These are phyloP conservation scores for Neospora caninum DNA, from an alignment of 169 alveolate species.

Conservation along the genomic window DNA sequence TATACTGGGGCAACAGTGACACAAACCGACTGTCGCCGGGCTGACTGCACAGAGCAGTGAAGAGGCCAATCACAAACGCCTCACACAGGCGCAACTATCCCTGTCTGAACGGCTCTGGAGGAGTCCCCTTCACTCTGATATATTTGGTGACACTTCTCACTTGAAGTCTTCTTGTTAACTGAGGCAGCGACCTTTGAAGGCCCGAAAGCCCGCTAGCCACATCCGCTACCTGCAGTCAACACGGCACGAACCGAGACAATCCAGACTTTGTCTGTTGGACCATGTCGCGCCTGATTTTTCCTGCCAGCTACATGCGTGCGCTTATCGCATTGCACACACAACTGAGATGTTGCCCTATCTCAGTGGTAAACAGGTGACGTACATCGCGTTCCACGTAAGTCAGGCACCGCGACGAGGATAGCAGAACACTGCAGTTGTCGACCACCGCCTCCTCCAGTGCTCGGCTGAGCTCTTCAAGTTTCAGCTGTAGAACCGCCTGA, in stretches of 20 bases:
- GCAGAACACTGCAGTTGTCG: neutral
- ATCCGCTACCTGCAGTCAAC: neutral
- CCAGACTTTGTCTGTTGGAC: too few relatives aligned
- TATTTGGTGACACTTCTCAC: neutral
- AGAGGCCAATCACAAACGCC: neutral
- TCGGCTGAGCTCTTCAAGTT: neutral
- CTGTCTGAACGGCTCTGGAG: neutral
- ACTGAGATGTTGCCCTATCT: neutral
- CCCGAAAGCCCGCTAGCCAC: neutral
- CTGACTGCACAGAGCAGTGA: neutral
- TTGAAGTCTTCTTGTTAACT: neutral
- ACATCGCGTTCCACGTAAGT: neutral
- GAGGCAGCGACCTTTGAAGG: neutral
- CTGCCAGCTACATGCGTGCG: neutral
- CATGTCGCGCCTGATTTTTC: neutral
- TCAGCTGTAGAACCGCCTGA: neutral
- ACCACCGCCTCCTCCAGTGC: conserved; percentile 1
- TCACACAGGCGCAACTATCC: neutral
- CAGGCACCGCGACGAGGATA: neutral
- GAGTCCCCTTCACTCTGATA: neutral
- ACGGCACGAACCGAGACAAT: too few relatives aligned
- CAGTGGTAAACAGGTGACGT: neutral
- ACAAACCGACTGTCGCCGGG: neutral
- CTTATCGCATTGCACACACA: neutral
- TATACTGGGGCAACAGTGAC: neutral